phyloP scores from a whole-genome alignment of 164 flowering plant species.

The Saururus chinensis region DNA sequence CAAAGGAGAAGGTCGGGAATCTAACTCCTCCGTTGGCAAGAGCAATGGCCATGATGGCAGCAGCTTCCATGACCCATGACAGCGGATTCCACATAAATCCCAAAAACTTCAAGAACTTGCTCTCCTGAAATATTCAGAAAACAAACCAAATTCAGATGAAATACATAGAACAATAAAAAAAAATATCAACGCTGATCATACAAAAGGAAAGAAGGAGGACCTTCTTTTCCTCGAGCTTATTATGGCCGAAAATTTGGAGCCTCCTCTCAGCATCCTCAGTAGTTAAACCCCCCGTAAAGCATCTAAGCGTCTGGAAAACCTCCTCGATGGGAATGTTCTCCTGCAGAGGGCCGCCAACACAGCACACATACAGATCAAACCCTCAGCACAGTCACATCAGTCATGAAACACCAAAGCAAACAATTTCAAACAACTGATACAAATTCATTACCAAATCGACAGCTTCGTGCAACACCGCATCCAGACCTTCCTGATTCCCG shows the following conservation, averaged over 20 bases:
- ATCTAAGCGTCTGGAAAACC: slow-evolving; percentile 64
- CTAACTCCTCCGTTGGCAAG: slow-evolving; percentile 94
- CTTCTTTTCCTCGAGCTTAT: slow-evolving; percentile 79
- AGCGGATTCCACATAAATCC: slow-evolving; percentile 97
- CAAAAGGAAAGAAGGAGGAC: slow-evolving; percentile 13
- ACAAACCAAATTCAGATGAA: no score
- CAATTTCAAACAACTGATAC: slow-evolving; percentile 3
- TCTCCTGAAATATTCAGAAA: slow-evolving; percentile 41
- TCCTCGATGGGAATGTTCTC: slow-evolving; percentile 79
- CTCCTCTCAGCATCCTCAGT: slow-evolving; percentile 51
- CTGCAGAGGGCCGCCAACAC: slow-evolving; percentile 21
- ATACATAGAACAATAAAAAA: slow-evolving; percentile 1
- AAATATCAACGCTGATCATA: not conserved
- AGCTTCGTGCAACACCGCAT: slow-evolving; percentile 62
- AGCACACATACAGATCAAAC: not conserved
- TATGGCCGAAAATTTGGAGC: slow-evolving; percentile 48
- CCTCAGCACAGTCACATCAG: not conserved
- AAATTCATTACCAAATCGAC: slow-evolving; percentile 49
- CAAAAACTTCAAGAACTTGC: slow-evolving; percentile 73
- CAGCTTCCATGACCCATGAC: slow-evolving; percentile 98
- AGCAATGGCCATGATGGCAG: slow-evolving; percentile 91
- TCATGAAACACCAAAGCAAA: not conserved
- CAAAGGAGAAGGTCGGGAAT: not conserved
- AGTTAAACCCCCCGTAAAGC: slow-evolving; percentile 48
- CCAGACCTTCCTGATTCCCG: slow-evolving; percentile 31